A percentile compares a stretch with the other conserved stretches of the same genome.
Evolutionary conservation across 2,329 filamentous ascomycete genomes (phyloP).

Genomic region (Harringtonia lauricola): DNA sequence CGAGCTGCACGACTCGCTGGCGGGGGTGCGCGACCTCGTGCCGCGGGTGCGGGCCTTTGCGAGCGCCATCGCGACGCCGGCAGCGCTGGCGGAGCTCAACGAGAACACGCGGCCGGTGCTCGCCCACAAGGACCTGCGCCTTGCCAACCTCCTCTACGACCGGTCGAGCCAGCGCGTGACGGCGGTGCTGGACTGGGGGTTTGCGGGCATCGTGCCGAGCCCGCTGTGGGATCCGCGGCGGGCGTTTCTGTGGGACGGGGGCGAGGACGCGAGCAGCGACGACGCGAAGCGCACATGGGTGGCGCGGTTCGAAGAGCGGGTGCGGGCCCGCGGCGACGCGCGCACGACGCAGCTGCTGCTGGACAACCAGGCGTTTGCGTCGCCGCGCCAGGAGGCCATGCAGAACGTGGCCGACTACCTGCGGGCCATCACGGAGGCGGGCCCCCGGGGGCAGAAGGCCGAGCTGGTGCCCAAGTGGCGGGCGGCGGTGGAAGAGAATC

Average conservation of each 20-base stretch:
- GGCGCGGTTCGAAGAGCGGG: slow-evolving; percentile 14
- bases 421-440: slow-evolving; percentile 19
- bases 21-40: slow-evolving; percentile 15
- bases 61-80: neutral
- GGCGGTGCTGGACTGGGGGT: slow-evolving; percentile 26
- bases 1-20: slow-evolving; percentile 15
- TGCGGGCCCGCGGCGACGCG: neutral
- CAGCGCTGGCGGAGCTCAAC: slow-evolving; percentile 10
- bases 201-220: slow-evolving; percentile 22
- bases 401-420: slow-evolving; percentile 15
- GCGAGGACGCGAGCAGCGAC: slow-evolving; percentile 8
- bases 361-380: neutral
- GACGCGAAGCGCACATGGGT: slow-evolving; percentile 15
- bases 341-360: neutral
- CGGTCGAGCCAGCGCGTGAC: slow-evolving; percentile 15
- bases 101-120: slow-evolving; percentile 13
- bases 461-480: neutral
- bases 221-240: slow-evolving; percentile 22
- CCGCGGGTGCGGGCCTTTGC: slow-evolving; percentile 18
- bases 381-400: neutral
- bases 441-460: slow-evolving; percentile 13
- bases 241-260: slow-evolving; percentile 24
- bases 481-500: neutral
- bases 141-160: slow-evolving; percentile 25
- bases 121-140: slow-evolving; percentile 26